Evolutionary conservation across 2,329 filamentous ascomycete genomes (phyloP), one percentile per base, ranked within the genome.

Genomic region (Ascochyta koolunga): DNA sequence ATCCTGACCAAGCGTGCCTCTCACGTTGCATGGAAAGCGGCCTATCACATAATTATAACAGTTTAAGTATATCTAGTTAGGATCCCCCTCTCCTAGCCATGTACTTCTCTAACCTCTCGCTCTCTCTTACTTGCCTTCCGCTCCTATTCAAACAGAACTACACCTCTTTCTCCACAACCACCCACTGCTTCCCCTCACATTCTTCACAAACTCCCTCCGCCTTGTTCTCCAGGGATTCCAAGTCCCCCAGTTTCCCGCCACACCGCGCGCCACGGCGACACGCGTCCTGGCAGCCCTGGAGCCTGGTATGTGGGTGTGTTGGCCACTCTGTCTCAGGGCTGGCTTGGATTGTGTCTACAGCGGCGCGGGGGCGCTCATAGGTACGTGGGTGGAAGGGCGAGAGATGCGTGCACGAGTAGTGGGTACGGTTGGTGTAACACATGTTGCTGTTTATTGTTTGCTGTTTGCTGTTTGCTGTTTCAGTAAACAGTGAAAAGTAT

Each of bases 391-490:
- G 53, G 49, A 47, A 16, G 6, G 49, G 56, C 6, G 53, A 50
- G 19, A 44, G 9, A 29, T 56, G 56, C 11, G 21, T 29, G 45
- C 56, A 59, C 6, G 45, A 38, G 42, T 59, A 59, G 45, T 46
- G 54, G 2, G 56, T 56, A 19, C 21, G 49, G 18, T 19, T 39
- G 21, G 54, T 22, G 29, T 44, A 43, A 33, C 53, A 56, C 56
- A 59, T 59, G 1, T 13, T 45, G 16, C 13, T 21, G 39, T 4
- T 31, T 10, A 11, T 31, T 4, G 27, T 11, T 31, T 35, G 32
- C 15, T n/a, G 3, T 5, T 5, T 35, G 32, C n/a, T 4, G 27
- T 11, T 31, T 35, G 32, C 15, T n/a, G 3, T 5, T 5, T 35
- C n/a, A n/a, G n/a, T n/a, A n/a, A n/a, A n/a, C n/a, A 15, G 11